Conservation (phyloP, 2,329 filamentous ascomycete species). For the Drechslera avenae region DNA sequence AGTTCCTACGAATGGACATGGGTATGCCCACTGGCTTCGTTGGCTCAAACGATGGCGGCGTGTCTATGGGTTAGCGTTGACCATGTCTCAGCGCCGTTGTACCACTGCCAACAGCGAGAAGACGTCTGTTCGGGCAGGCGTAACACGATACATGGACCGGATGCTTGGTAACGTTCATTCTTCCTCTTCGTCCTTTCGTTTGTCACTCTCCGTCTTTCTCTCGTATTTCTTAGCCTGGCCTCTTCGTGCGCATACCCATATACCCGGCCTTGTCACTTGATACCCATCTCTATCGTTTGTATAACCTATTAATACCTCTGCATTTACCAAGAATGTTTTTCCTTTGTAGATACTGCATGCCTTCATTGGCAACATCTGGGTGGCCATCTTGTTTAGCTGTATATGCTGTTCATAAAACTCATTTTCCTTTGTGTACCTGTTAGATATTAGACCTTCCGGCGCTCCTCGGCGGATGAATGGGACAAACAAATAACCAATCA, state of each 20-base stretch:
- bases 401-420: conserved; percentile 2
- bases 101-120: conserved; percentile 5
- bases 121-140: conserved; percentile 11
- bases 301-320: conserved; percentile 3
- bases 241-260: conserved; percentile 21
- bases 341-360: conserved; percentile 7
- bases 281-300: conserved; percentile 7
- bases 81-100: conserved; percentile 1
- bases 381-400: conserved; percentile 1
- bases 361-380: conserved; percentile 9
- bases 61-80: conserved; percentile 20
- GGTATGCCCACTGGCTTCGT: conserved; percentile 36
- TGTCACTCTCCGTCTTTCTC: not conserved
- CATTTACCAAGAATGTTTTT: conserved; percentile 1
- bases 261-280: conserved; percentile 20
- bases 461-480: not conserved
- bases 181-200: conserved; percentile 5
- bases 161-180: conserved; percentile 2
- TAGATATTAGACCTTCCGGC: conserved; percentile 7
- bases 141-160: conserved; percentile 7
- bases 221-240: conserved; percentile 9
- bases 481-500: not conserved
- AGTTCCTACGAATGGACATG: conserved; percentile 43
- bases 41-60: conserved; percentile 29
- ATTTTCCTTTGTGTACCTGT: not conserved